Base-by-base conservation (phyloP, 2,329 filamentous ascomycete genomes). In the Diatrype stigma region DNA sequence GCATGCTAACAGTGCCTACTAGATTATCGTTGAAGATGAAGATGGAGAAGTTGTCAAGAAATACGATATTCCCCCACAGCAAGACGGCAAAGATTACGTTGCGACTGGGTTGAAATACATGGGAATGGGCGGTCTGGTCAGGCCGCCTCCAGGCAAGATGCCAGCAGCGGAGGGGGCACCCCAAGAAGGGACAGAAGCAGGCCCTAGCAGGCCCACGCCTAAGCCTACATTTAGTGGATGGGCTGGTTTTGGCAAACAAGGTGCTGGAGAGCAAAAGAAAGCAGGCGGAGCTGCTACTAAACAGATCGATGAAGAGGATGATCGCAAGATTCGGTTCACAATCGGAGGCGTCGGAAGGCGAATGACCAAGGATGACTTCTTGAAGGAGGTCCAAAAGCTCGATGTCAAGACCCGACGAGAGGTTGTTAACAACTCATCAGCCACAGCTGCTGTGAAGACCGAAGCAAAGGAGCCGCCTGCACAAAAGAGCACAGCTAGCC, bases 21-120 rank as follows among this genome's bases (percentile, higher is more conserved):
- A 89, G 73, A 90, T 95, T 57, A 93, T 95, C 64, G 87, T 95
- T 16, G 89, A 95, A 70, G 89, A 95, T 55, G 87, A 89, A 67
- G 86, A 92, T 60, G 89, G 89, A 42, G 90, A 95, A 66, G 90
- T 95, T 30, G 81, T 95, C 65, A 92, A 92, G 73, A 85, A 89
- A 51, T 92, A 91, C 64, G 85, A 92, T 56, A 79, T 93, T 26
- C 85, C 87, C 1, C 72, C 77, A 0, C 69, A 80, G 23, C 81
- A 77, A 0, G 73, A 75, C 12, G 64, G 64, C 16, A 73, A 69
- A 51, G 69, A 74, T 12, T 65, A 68, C 17, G 67, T 79, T 28
- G 68, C 70, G 17, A 69, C 74, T 22, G 70, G 78, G 50, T 69
- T 81, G 34, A 81, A 80, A 60, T 78, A 79, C 51, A 76, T 82